Base-by-base conservation (phyloP, 1,284 basidiomycete genomes). In the Pseudozyma hubeiensis region DNA sequence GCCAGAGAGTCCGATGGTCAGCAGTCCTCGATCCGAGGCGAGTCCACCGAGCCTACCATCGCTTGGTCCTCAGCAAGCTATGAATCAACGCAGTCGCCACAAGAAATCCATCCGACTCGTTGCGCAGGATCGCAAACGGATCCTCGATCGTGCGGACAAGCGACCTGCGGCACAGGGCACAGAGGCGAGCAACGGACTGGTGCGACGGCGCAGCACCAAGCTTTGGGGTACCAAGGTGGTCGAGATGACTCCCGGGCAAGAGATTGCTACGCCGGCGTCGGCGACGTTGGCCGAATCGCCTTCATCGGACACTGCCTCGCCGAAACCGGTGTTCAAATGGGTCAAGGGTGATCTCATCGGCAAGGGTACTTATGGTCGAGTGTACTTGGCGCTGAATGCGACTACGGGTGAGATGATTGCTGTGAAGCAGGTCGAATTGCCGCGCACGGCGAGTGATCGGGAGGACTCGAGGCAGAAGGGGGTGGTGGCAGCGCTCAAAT, bases 391-490 rank as follows among this genome's bases (percentile, higher is more conserved):
- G 17, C 87, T 99, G 70, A 99, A 99, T 84, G 93, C 93, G n/a
- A 96, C 93, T 1, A 97, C 95, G 0, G 96, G 96, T 60, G 96
- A 99, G 85, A 96, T 98, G 92, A 95, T 99, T 78, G 97, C 97
- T 7, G 97, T 99, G 76, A 99, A 99, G 86, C 97, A 99, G 86
- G 97, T 99, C 51, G 96, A 98, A 85, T 88, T 96, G 62, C 95
- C 96, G 1, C 90, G 90, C 52, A 96, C 94, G 1, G 90, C 91
- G 13, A 92, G 91, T 78, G 96, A 99, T 86, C 92, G 91, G 82
- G 91, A 90, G 78, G 94, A 98, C 82, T 88, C 89, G 29, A 89
- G 94, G 14, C 95, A 97, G 81, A 87, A 90, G 56, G 89, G 89
- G 40, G 91, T 96, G 64, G 92, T 99, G 55, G 91, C 95, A 70